phyloP scores from a whole-genome alignment of 1,284 basidiomycete species.

The Ustilago shanxiensis region DNA sequence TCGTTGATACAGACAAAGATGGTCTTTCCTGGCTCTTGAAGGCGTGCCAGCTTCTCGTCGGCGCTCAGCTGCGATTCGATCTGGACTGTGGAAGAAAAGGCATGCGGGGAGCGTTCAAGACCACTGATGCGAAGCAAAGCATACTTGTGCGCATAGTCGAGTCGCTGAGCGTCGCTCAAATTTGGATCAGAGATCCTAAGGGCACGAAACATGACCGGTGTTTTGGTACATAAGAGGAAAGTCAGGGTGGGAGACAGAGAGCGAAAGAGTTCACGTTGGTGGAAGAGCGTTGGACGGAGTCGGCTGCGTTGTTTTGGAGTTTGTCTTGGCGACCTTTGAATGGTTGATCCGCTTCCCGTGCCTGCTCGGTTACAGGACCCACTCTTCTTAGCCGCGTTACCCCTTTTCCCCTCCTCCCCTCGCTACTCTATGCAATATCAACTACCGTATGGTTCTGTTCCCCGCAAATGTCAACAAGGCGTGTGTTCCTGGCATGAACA shows the following conservation, averaged over 20 bases:
- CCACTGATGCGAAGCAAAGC: slow-evolving; percentile 17
- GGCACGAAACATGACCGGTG: slow-evolving; percentile 11
- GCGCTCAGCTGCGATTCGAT: slow-evolving; percentile 12
- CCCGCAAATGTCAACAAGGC: slow-evolving; percentile 8
- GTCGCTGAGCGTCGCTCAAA: slow-evolving; percentile 5
- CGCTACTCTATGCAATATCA: not conserved
- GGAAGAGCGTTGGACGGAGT: no score
- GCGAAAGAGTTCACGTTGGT: no score
- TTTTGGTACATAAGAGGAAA: not conserved
- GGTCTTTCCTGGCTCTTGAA: slow-evolving; percentile 11
- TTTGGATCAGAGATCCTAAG: slow-evolving; percentile 14
- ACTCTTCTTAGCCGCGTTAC: not conserved
- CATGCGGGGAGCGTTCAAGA: slow-evolving; percentile 25
- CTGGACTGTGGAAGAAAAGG: slow-evolving; percentile 25
- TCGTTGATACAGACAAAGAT: slow-evolving; percentile 20
- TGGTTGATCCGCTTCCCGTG: slow-evolving; percentile 10
- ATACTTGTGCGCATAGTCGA: slow-evolving; percentile 14
- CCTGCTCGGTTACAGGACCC: not conserved
- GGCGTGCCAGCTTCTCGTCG: slow-evolving; percentile 12
- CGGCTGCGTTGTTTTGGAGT: not conserved
- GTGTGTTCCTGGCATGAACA: slow-evolving; percentile 12
- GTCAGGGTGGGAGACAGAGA: not conserved
- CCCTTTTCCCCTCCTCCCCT: not conserved
- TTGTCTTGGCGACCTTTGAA: not conserved
- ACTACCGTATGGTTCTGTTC: no score